Conservation (phyloP, 306 rosid species). For the Astragalus glycyphyllos region DNA sequence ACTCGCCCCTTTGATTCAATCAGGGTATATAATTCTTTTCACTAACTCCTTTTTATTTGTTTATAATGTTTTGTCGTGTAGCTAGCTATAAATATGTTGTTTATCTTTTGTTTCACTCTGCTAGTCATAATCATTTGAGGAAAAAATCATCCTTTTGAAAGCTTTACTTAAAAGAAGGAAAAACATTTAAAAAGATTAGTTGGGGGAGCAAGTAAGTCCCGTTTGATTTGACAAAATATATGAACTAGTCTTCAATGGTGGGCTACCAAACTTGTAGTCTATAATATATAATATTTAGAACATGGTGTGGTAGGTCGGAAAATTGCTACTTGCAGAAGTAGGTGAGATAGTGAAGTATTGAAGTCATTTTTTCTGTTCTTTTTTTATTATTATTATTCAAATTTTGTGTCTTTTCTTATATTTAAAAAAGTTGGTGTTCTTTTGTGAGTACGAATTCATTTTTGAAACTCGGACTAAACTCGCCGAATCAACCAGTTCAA, state of each 20-base stretch:
- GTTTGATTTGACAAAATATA: constrained; percentile 6
- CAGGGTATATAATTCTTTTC: constrained; percentile 70
- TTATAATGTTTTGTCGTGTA: background rate
- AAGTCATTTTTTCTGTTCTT: constrained; percentile 7
- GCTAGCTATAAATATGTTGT: constrained; percentile 1
- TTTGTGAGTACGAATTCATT: background rate
- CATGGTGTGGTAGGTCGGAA: constrained; percentile 44
- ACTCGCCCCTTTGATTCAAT: constrained; percentile 97
- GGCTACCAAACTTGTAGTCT: constrained; percentile 37
- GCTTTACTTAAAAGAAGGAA: constrained; percentile 17
- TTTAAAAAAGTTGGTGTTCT: background rate
- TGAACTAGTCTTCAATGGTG: constrained; percentile 45
- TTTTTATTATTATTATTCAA: too few species aligned
- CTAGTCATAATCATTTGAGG: constrained; percentile 34
- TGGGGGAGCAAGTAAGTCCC: constrained; percentile 3
- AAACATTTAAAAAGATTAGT: constrained; percentile 17
- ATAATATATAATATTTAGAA: constrained; percentile 25
- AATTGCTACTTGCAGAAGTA: constrained; percentile 26
- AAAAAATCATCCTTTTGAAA: background rate
- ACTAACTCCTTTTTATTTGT: constrained; percentile 15
- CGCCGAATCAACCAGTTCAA: too few species aligned
- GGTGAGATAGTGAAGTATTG: constrained; percentile 31
- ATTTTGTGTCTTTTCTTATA: too few species aligned
- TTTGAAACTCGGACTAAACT: too few species aligned
- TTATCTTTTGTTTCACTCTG: background rate